Base-by-base conservation (phyloP, 1,284 basidiomycete species). In the Cerioporus squamosus region DNA sequence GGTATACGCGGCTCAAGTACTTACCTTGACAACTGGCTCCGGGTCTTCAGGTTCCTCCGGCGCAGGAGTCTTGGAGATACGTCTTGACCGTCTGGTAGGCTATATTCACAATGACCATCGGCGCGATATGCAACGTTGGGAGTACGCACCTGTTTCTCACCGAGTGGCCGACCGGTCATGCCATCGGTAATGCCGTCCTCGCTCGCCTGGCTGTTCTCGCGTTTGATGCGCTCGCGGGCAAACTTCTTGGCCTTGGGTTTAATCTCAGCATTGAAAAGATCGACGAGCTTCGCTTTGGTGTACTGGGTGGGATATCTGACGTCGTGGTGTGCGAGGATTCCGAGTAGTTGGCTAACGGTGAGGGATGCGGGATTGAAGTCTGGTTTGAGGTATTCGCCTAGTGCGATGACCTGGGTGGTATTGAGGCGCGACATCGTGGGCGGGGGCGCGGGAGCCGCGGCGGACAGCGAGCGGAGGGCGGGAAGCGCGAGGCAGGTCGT, bases 201-300 rank as follows among this genome's bases (percentile, higher is more conserved):
- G 67, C 90, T 93, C 4, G 91, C 85, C 56, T 82, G 72, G 62
- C 89, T 88, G 62, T 86, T 85, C 71, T 87, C 82, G 67, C 81
- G 81, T 75, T 86, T 84, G 51, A 87, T 61, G 44, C 86, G 78
- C 62, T 93, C 87, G 64, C 84, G 87, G 71, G 84, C 85, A 53
- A 90, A 75, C 65, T 86, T 87, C 18, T 74, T 70, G 5, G 83
- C 79, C 55, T 84, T 83, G 8, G 86, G 77, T 66, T 83, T 86
- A 65, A 98, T 83, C 72, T 93, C 81, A 36, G 87, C 80, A 59
- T 94, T 86, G 75, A 95, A 98, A 4, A 89, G 76, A 40, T 86
- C 79, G 10, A 98, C 83, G 23, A 98, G 85, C 67, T 93, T 94
- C 6, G 88, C 80, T 75, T 98, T 98, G 62, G 92, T 93, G 67